These are phyloP conservation scores for Nigrospora sphaerica DNA, from an alignment of 2,329 filamentous ascomycete species.

Conservation along the genomic window DNA sequence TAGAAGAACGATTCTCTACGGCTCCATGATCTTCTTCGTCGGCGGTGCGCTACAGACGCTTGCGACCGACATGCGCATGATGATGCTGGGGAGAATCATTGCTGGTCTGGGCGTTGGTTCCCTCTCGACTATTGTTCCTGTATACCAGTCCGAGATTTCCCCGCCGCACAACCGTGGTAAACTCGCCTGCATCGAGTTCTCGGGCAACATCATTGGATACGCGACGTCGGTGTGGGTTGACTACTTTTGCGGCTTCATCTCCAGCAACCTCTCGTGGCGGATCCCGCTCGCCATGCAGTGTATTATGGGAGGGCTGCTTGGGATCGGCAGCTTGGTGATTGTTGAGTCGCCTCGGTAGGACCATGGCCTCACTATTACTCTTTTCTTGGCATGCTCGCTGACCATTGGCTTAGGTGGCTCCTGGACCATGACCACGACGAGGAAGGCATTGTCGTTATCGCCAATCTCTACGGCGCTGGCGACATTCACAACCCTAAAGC, in stretches of 20 bases:
- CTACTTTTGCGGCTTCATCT: conserved; percentile 90
- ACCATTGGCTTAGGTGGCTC: conserved; percentile 63
- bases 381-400: conserved; percentile 11
- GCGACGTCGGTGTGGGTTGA: conserved; percentile 97
- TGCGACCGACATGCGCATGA: conserved; percentile 79
- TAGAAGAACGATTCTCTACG: conserved; percentile 84
- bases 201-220: conserved; percentile 93
- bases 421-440: conserved; percentile 97
- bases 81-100: conserved; percentile 77
- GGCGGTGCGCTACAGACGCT: conserved; percentile 83
- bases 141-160: conserved; percentile 93
- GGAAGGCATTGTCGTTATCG: conserved; percentile 96
- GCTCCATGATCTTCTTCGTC: conserved; percentile 77
- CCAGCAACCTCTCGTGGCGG: conserved; percentile 82
- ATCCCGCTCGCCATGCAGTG: conserved; percentile 88
- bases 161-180: conserved; percentile 94
- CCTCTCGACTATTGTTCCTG: conserved; percentile 84
- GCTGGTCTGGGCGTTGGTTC: conserved; percentile 83
- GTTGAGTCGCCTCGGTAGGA: conserved; percentile 87
- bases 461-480: conserved; percentile 90
- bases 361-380: neutral
- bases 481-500: conserved; percentile 92
- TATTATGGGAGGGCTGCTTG: conserved; percentile 83
- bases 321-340: conserved; percentile 80
- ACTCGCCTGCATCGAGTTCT: conserved; percentile 95